Evolutionary conservation across 345 rosid genomes (phyloP), one percentile per base, ranked within the genome.

Genomic region (Euphorbia lathyris): DNA sequence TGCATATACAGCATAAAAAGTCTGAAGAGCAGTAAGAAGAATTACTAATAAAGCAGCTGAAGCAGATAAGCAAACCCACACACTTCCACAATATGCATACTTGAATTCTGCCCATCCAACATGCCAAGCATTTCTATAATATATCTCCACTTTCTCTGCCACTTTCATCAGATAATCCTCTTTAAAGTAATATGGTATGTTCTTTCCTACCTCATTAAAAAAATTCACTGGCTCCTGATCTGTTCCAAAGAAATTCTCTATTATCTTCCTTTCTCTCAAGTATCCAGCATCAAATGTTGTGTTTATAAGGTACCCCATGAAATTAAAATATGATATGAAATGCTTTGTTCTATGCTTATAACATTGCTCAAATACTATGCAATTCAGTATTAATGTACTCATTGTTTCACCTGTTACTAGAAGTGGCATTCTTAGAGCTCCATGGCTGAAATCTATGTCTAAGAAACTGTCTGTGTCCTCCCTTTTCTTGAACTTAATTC

Each of bases 31-130:
- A 69, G 89, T 86, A 62, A 87, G 76, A 27, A 85, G 13, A 47
- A 87, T 80, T 30, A 85, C 77, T 7, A 83, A 13, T 25, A 76
- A 25, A 0, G 92, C 92, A 9, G 92, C 88, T 30, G 78, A 50
- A 0, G 84, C 88, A 5, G 92, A 85, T 17, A 78, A 74, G 76
- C 83, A 85, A 9, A 92, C 83, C 96, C 92, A 90, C 11, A 86
- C 88, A 27, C 81, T 79, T 51, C 72, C 77, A 14, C 86, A 87
- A 67, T 90, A 88, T 1, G 77, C 79, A 50, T 78, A 78, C 76
- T 72, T 78, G 74, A 86, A 86, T 34, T 77, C 77, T 40, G 89
- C 88, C 83, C 96, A 86, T 0, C 74, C 64, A 19, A 84, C 84
- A 56, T 80, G 83, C 80, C 84, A 85, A 65, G 20, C 51, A 64